Conservation (phyloP, 1,284 basidiomycete species). For the Trichosporon sp. region DNA sequence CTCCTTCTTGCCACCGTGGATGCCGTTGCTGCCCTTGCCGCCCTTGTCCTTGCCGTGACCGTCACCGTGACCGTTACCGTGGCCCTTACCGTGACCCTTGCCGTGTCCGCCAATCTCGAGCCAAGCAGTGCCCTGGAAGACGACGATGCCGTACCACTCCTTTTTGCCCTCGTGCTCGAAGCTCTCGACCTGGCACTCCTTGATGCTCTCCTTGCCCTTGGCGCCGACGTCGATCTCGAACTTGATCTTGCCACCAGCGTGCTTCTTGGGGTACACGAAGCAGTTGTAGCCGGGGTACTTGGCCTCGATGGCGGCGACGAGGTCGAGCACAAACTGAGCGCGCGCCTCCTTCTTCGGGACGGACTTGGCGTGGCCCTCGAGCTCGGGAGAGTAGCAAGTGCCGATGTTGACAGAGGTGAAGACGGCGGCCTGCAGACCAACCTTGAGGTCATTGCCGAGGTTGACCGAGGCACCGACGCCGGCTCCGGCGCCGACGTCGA, state of each 20-base stretch:
- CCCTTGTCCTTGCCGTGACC: no score
- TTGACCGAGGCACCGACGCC: background rate
- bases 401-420: background rate
- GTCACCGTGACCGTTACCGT: background rate
- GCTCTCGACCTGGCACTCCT: background rate
- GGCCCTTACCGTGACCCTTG: background rate
- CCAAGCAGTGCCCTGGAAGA: background rate
- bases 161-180: background rate
- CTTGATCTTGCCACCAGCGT: background rate
- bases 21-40: no score
- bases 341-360: background rate
- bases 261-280: slow-evolving; percentile 2
- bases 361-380: background rate
- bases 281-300: slow-evolving; percentile 2
- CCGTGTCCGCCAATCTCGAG: background rate
- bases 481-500: background rate
- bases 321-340: slow-evolving; percentile 2
- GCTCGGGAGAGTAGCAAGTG: slow-evolving; percentile 1
- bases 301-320: background rate
- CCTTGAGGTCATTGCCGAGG: background rate
- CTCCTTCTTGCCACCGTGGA: background rate
- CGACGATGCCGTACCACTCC: background rate
- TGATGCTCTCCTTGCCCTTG: background rate
- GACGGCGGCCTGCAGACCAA: background rate
- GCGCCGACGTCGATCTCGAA: background rate